Evolutionary conservation across 805 yeast species (phyloP).

Genomic region (Yarrowia porcina): DNA sequence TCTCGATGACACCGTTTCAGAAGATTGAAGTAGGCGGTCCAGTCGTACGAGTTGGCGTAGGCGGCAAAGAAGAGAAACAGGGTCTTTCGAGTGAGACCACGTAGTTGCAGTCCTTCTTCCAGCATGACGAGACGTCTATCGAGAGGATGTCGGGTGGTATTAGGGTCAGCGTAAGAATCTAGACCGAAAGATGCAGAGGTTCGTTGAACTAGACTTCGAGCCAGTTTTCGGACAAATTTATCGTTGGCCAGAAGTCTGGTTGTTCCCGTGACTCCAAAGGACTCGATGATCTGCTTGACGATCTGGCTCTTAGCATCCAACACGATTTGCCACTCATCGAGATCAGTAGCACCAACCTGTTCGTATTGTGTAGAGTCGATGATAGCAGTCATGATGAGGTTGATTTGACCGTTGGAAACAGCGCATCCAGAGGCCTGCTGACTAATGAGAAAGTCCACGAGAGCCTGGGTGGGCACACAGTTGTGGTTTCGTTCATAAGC

Average conservation of each 20-base stretch:
- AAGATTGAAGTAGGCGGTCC: not conserved
- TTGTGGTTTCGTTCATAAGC: not conserved
- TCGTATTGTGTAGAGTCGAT: conserved; percentile 4
- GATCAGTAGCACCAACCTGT: not conserved
- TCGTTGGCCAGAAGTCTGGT: not conserved
- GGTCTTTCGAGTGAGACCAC: not conserved
- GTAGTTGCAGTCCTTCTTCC: not conserved
- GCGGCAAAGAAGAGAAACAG: conserved; percentile 2
- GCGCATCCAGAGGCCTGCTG: conserved; percentile 38
- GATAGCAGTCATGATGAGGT: conserved; percentile 28
- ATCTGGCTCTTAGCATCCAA: conserved; percentile 9
- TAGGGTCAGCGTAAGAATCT: conserved; percentile 14
- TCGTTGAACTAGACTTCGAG: conserved; percentile 11
- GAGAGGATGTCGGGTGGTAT: conserved; percentile 21
- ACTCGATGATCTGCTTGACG: conserved; percentile 1
- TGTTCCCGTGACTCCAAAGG: not conserved
- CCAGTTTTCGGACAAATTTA: not conserved
- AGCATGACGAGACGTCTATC: not conserved
- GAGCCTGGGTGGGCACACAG: conserved; percentile 31
- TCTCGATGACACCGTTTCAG: not conserved
- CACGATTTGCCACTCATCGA: not conserved
- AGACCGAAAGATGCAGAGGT: conserved; percentile 35
- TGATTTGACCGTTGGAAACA: conserved; percentile 35
- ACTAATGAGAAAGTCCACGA: conserved; percentile 33
- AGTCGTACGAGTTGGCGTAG: conserved; percentile 24